These are phyloP conservation scores for Brettanomyces bruxellensis DNA, from an alignment of 805 yeast species.

Conservation along the genomic window DNA sequence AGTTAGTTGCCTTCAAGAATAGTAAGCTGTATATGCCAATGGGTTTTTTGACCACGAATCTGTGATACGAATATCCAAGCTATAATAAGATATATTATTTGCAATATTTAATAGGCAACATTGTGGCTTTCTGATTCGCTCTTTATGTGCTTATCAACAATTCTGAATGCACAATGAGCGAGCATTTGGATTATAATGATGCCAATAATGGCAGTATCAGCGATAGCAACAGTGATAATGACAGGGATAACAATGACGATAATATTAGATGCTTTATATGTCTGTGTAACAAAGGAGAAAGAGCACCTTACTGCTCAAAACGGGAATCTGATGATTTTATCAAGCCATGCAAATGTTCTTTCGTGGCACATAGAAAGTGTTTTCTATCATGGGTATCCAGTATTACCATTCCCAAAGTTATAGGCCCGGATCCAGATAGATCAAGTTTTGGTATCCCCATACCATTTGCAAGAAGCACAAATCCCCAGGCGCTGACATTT, in stretches of 20 bases:
- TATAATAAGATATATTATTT: no score
- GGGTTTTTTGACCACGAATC: no score
- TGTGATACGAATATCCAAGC: no score
- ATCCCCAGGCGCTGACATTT: constrained; percentile 7
- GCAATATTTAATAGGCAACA: no score
- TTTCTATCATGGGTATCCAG: constrained; percentile 32
- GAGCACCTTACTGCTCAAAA: constrained; percentile 23
- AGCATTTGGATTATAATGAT: no score
- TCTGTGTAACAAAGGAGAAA: constrained; percentile 21
- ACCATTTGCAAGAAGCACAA: background rate
- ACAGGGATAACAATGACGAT: background rate
- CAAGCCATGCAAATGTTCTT: constrained; percentile 35
- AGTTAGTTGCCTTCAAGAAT: no score
- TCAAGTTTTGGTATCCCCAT: background rate
- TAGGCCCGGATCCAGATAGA: background rate
- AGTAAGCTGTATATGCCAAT: no score
- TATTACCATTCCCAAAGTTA: constrained; percentile 5
- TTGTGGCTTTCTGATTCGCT: no score
- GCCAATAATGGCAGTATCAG: no score
- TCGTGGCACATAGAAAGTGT: constrained; percentile 37
- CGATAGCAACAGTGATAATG: background rate
- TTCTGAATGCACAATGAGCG: no score
- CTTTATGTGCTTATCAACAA: no score
- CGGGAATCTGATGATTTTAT: constrained; percentile 31
- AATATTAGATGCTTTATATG: constrained; percentile 20